Evolutionary conservation across 345 rosid species (phyloP), one percentile per base, ranked within the genome.

Genomic region (Melastoma malabathricum): DNA sequence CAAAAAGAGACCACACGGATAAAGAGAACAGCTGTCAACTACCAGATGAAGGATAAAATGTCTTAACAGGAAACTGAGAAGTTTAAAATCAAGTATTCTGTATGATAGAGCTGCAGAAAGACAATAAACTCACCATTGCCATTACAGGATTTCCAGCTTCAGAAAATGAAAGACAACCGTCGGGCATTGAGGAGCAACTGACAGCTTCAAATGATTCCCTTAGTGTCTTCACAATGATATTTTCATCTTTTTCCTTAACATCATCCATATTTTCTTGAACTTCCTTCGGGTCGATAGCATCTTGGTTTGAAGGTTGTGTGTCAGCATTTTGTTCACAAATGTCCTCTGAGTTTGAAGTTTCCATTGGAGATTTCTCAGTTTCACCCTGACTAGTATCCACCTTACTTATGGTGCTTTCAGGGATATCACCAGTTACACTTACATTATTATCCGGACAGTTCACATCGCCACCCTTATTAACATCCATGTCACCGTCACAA

Each of bases 71-170:
- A 34, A 34, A 34, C 3, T 6, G 10, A 15, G 19, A 29, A 51
- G 10, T 51, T 3, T 4, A 6, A 51, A 31, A 5, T 14, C 5
- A 31, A 10, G 41, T 14, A 51, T 51, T 16, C 22, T 20, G 41
- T 29, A 51, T 51, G 19, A 29, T 34, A 15, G 44, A 7, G 19
- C 16, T 13, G 41, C 23, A 47, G 56, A 19, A 43, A 34, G 41
- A 12, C 12, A 34, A 34, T 20, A 44, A 54, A 73, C 97, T 71
- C 75, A 88, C 99, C 95, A 92, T 65, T 55, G 97, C 97, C 94
- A 92, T 88, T 64, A 74, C 95, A 54, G 99, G 99, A 64, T 85
- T 88, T 66, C 99, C 99, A 50, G 76, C 83, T 51, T 85, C 97
- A 58, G 88, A 80, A 81, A 92, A 92, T 68, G 97, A 84, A 48